phyloP scores from a whole-genome alignment of 768 basidiomycete species.

The Lactarius hengduanensis region DNA sequence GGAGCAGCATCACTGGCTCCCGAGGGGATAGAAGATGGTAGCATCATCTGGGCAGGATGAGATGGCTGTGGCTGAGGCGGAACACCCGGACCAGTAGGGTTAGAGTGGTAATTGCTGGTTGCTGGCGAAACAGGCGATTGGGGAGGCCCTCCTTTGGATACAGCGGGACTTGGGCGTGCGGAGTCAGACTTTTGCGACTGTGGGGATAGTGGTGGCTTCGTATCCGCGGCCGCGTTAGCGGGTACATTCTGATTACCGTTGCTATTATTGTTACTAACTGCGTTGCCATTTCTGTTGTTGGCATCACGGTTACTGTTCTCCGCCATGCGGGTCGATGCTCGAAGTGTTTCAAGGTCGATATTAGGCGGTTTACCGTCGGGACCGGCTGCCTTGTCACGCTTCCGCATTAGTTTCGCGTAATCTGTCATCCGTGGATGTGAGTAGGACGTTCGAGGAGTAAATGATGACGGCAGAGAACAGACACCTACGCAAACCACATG shows the following conservation, averaged over 20 bases:
- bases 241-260: conserved; percentile 7
- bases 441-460: conserved; percentile 1
- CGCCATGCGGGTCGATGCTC: conserved; percentile 46
- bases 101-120: conserved; percentile 18
- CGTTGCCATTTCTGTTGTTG: conserved; percentile 22
- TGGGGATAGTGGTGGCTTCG: conserved; percentile 17
- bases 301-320: conserved; percentile 24
- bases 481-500: conserved; percentile 77
- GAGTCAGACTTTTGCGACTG: conserved; percentile 23
- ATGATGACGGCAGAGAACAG: conserved; percentile 17
- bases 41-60: conserved; percentile 25
- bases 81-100: conserved; percentile 20
- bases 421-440: conserved; percentile 42
- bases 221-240: conserved; percentile 1
- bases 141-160: conserved; percentile 24
- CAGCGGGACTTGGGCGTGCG: conserved; percentile 23
- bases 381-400: conserved; percentile 62
- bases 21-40: conserved; percentile 19
- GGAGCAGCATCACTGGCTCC: conserved; percentile 14
- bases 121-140: conserved; percentile 22
- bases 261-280: conserved; percentile 12
- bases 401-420: conserved; percentile 81
- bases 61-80: conserved; percentile 20
- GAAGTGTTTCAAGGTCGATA: conserved; percentile 75
- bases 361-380: conserved; percentile 52